phyloP scores from a whole-genome alignment of 1,284 basidiomycete genomes.

The Boletus albobrunnescens region DNA sequence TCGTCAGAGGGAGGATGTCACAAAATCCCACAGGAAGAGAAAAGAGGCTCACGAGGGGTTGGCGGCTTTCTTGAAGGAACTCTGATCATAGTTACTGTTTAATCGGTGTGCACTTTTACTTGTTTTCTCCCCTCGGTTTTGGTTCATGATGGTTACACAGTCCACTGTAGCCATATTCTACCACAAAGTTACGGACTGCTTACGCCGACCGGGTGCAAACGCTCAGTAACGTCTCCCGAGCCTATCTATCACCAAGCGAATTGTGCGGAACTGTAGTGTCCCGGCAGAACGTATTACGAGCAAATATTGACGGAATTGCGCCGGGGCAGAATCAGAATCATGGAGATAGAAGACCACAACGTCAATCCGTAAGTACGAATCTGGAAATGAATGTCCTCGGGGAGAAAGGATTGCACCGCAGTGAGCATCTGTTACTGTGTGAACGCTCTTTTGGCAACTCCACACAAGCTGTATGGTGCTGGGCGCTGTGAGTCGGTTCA shows the following conservation, averaged over 20 bases:
- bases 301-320: neutral
- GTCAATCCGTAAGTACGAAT: neutral
- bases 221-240: neutral
- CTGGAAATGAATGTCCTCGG: neutral
- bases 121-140: neutral
- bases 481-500: neutral
- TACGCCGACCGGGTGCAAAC: neutral
- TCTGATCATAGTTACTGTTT: constrained; percentile 21
- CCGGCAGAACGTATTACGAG: neutral
- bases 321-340: neutral
- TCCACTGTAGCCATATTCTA: neutral
- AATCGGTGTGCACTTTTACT: neutral
- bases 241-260: too few relatives aligned
- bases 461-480: too few relatives aligned
- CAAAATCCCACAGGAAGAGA: constrained; percentile 27
- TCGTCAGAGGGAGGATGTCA: constrained; percentile 44
- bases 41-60: constrained; percentile 38
- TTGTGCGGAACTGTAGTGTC: neutral
- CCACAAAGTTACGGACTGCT: neutral
- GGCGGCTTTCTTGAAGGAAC: constrained; percentile 53
- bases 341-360: neutral
- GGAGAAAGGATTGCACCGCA: neutral
- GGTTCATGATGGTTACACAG: neutral
- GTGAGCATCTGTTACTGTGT: too few relatives aligned
- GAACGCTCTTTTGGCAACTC: too few relatives aligned